Evolutionary conservation across 306 rosid species (phyloP), one percentile per base, ranked within the genome.

Genomic region (Gynostemma pentaphyllum): DNA sequence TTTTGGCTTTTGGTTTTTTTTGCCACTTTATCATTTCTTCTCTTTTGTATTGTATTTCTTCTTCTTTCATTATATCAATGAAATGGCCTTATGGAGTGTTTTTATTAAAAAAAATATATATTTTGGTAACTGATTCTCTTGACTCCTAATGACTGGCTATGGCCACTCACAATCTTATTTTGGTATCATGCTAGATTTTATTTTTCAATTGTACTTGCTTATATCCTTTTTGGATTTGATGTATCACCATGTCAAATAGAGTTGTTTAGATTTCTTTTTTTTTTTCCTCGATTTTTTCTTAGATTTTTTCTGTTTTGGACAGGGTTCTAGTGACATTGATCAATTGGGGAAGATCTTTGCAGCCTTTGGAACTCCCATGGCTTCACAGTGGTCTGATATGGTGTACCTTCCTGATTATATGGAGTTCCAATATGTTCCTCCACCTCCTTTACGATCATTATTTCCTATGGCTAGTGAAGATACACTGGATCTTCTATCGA

Each of bases 301-400:
- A 54, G 13, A 57, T 46, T 18, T 41, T 61, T 64, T 8, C 52
- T 57, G 67, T 66, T 42, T 21, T 51, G 77, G 27, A 65, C 66
- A 92, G 98, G 98, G 98, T 68, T 75, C 92, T 53, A 92, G 94
- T 73, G 99, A 92, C 70, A 92, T 92, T 53, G 99, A 92, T 76
- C 99, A 92, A 72, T 78, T 92, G 68, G 97, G 99, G 68, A 92
- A 92, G 78, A 84, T 86, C 67, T 92, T 92, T 61, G 88, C 90
- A 15, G 95, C 96, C 50, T 86, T 88, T 78, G 96, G 99, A 68
- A 88, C 99, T 62, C 96, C 99, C 49, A 74, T 95, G 46, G 62
- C 85, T 77, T 79, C 95, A 66, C 99, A 88, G 74, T 92, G 99
- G 96, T 82, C 97, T 68, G 99, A 92, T 79, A 82, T 92, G 80